phyloP scores from a whole-genome alignment of 257 asterid genomes.

The Rehmannia glutinosa region DNA sequence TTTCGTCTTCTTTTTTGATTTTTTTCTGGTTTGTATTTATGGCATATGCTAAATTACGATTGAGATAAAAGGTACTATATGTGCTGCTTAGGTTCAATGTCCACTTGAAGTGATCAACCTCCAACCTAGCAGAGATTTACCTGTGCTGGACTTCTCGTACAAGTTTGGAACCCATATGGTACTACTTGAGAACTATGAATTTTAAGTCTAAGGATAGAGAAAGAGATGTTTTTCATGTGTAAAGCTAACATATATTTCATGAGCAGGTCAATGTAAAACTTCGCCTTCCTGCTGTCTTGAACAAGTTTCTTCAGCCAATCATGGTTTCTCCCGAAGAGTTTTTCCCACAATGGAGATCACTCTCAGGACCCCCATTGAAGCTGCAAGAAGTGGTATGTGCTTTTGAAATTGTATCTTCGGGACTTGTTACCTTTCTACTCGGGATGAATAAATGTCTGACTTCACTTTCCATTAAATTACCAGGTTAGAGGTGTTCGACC shows the following conservation, averaged over 20 bases:
- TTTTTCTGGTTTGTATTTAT: too few species aligned
- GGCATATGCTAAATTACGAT: neutral
- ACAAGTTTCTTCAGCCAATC: conserved; percentile 81
- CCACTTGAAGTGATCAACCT: conserved; percentile 87
- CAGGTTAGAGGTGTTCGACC: conserved; percentile 94
- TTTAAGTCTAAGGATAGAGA: neutral
- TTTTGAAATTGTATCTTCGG: neutral
- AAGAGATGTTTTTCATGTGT: neutral
- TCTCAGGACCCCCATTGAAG: conserved; percentile 92
- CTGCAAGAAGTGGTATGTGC: conserved; percentile 92
- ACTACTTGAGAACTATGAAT: conserved; percentile 22
- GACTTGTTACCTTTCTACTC: neutral
- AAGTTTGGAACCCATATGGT: conserved; percentile 71
- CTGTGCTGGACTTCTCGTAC: conserved; percentile 89
- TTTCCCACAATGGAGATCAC: conserved; percentile 95
- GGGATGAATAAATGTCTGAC: conserved; percentile 12
- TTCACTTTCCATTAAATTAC: conserved; percentile 24
- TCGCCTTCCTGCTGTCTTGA: conserved; percentile 85
- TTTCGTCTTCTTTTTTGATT: too few species aligned
- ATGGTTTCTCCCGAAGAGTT: conserved; percentile 78
- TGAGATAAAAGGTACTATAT: conserved; percentile 4
- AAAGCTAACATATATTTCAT: conserved; percentile 22
- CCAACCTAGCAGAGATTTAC: conserved; percentile 85
- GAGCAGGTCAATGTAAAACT: conserved; percentile 84
- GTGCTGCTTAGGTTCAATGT: conserved; percentile 70